These are phyloP conservation scores for Catharanthus roseus DNA, from an alignment of 257 asterid genomes.

Conservation along the genomic window DNA sequence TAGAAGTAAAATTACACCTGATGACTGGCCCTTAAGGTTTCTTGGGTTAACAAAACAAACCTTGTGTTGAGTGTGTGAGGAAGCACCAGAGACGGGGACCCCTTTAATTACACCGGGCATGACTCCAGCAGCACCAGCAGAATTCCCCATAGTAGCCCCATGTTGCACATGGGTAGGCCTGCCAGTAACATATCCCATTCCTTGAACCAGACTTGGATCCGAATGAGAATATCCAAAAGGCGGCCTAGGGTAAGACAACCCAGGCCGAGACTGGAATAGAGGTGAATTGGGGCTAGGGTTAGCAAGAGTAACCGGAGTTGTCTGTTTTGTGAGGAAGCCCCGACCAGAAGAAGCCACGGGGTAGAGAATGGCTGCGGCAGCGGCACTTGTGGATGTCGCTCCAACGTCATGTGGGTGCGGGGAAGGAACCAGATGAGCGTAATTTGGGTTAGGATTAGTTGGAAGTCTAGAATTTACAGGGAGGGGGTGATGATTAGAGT, in stretches of 20 bases:
- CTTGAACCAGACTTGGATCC: constrained; percentile 44
- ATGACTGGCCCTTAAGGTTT: too few species aligned
- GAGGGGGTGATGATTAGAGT: constrained; percentile 11
- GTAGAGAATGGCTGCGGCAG: constrained; percentile 43
- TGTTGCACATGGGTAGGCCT: constrained; percentile 46
- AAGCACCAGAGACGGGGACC: constrained; percentile 35
- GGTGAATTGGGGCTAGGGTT: constrained; percentile 13
- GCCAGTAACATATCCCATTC: constrained; percentile 22
- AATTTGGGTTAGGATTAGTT: constrained; percentile 14
- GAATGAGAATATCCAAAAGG: constrained; percentile 42
- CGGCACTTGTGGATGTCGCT: constrained; percentile 18
- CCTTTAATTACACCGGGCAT: constrained; percentile 54
- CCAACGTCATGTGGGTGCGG: constrained; percentile 9
- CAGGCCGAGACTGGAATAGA: constrained; percentile 26
- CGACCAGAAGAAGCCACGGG: constrained; percentile 66
- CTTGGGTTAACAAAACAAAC: constrained; percentile 21
- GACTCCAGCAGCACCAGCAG: constrained; percentile 25
- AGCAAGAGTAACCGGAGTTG: constrained; percentile 1
- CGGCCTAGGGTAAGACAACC: constrained; percentile 28
- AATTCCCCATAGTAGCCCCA: constrained; percentile 20
- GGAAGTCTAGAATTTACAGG: constrained; percentile 12
- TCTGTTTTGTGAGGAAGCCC: constrained; percentile 47
- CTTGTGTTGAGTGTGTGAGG: constrained; percentile 42
- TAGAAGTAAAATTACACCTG: too few species aligned
- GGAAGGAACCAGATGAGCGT: constrained; percentile 1